Base-by-base conservation (phyloP, 495 filamentous ascomycete species). In the Corynascus novoguineensis region DNA sequence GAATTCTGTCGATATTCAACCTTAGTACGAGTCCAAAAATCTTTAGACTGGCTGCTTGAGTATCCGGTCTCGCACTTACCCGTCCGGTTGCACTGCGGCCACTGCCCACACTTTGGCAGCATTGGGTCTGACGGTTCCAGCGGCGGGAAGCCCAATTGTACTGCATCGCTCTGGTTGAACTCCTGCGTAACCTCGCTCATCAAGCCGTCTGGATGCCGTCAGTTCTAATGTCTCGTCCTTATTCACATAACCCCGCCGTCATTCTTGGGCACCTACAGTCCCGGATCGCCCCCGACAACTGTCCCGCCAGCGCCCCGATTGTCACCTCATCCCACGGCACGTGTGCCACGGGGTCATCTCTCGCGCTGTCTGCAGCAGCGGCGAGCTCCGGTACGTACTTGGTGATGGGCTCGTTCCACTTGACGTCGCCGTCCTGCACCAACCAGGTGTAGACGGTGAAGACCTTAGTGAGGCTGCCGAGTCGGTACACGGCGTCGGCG, bases 311-410 rank as follows among this genome's bases (percentile, higher is more conserved):
- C 10, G 74, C 69, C 3, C 78, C 76, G 14, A 84, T 67, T 0
- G 81, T 84, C 29, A 83, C 68, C 22, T 79, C 73, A 21, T 75
- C 67, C 83, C 83, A 86, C 15, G 68, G 65, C 29, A 81, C 69
- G 40, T 69, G 67, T 53, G 70, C 62, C 2, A 76, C 66, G 8
- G 66, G 70, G 61, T 82, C 68, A 2, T 61, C 62, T 28, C 61
- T 62, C 0, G 64, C 67, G 25, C 57, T 61, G 6, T 60, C 64
- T 9, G 69, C 67, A 2, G 71, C 64, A 6, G 58, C 60, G 19
- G 73, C 60, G 17, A 84, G 67, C 61, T 86, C 80, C 0, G 84
- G 82, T 0, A 85, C 65, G 57, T 77, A 83, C 27, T 81, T 72
- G 45, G 71, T 86, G 51, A 75, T 71, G 6, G 73, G 73, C 3